These are phyloP conservation scores for Pyricularia pennisetigena DNA, from an alignment of 2,329 filamentous ascomycete genomes.

Conservation along the genomic window DNA sequence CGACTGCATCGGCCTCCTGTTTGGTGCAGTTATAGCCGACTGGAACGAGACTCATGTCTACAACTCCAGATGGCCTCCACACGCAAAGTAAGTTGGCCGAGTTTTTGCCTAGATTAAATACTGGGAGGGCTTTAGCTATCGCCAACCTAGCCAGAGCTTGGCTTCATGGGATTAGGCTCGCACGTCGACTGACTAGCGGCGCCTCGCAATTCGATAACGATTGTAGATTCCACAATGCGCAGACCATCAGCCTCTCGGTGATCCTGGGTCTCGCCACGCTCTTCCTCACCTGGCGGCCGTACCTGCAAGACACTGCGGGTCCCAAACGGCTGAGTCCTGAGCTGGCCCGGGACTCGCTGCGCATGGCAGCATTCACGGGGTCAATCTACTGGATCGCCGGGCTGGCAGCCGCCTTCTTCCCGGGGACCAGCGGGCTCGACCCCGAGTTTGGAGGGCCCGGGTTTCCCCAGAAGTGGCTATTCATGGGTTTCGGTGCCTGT, in stretches of 20 bases:
- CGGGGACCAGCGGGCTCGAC: conserved; percentile 28
- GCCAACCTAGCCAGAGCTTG: background rate
- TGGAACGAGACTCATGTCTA: conserved; percentile 29
- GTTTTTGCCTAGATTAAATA: background rate
- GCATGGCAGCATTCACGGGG: conserved; percentile 23
- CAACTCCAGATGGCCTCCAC: conserved; percentile 34
- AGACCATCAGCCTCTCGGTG: conserved; percentile 29
- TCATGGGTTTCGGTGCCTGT: conserved; percentile 16
- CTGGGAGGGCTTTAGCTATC: background rate
- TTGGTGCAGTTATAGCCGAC: conserved; percentile 27
- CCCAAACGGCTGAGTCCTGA: conserved; percentile 10
- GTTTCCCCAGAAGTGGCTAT: conserved; percentile 27
- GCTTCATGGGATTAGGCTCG: background rate
- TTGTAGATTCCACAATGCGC: conserved; percentile 28
- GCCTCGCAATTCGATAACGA: background rate
- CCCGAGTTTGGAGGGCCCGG: conserved; percentile 32
- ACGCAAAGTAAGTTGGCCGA: conserved; percentile 26
- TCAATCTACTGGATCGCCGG: conserved; percentile 32
- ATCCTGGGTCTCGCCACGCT: conserved; percentile 27
- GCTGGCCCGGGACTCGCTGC: conserved; percentile 20
- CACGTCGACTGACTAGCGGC: background rate
- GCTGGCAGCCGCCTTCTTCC: conserved; percentile 24
- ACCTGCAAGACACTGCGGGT: conserved; percentile 6
- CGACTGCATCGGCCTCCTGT: conserved; percentile 24
- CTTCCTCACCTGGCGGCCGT: conserved; percentile 27